Base-by-base conservation (phyloP, 495 filamentous ascomycete species). In the Aspergillus wentii region DNA sequence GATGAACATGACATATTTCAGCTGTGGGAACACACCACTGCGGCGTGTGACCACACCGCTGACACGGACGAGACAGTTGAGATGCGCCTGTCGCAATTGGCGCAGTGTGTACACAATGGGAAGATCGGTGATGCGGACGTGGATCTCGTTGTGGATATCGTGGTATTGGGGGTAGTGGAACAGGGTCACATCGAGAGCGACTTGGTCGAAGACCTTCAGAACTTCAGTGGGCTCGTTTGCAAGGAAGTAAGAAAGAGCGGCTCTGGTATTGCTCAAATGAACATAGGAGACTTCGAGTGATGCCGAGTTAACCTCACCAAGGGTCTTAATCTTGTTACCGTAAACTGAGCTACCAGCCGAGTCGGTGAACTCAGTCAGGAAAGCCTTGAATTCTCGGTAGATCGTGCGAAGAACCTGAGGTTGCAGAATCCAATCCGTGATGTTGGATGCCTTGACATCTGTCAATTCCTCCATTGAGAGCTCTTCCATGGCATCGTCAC, bases 131-230 rank as follows among this genome's bases (percentile, higher is more conserved):
- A 99, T 95, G 33, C 94, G 87, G 37, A 99, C 89, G 57, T 99
- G 94, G 46, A 99, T 95, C 61, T 99, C 92, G 32, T 88, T 84
- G 61, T 96, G 94, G 44, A 99, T 99, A 33, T 90, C 85, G 56
- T 95, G 86, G 59, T 97, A 99, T 59, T 96, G 88, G 0, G 89
- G 90, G 62, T 99, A 99, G 61, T 96, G 85, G 43, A 96, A 81
- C 9, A 97, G 74, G 0, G 89, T 90, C 19, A 90, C 88, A 38
- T 97, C 91, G 73, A 97, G 89, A 22, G 94, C 94, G 2, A 95
- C 92, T 43, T 95, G 83, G 52, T 99, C 94, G 52, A 99, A 97
- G 30, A 97, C 84, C 61, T 92, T 91, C 43, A 99, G 75, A 42
- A 95, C 82, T 57, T 95, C 90, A 29, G 86, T 78, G 0, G 94